Evolutionary conservation across 106 monocot species (phyloP).

Genomic region (Phalaenopsis equestris): DNA sequence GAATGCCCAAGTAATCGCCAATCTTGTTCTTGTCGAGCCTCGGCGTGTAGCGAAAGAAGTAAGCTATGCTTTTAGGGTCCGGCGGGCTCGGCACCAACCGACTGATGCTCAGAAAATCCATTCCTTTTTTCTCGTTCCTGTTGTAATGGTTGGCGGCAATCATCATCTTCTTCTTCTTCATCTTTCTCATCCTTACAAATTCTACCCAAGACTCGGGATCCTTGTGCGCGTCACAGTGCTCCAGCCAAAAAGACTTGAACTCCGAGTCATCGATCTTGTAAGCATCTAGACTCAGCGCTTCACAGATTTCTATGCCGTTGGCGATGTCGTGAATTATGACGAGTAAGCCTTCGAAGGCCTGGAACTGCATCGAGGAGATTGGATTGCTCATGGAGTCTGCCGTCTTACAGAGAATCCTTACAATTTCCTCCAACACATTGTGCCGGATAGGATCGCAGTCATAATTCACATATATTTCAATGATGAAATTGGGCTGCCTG

Average conservation of each 20-base stretch:
- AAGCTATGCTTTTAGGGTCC: conserved; percentile 46
- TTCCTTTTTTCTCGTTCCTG: conserved; percentile 75
- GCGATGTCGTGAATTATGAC: conserved; percentile 54
- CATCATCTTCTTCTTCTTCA: conserved; percentile 55
- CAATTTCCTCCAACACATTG: conserved; percentile 58
- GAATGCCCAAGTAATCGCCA: conserved; percentile 76
- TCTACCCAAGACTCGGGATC: conserved; percentile 49
- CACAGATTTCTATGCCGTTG: conserved; percentile 35
- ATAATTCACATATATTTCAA: conserved; percentile 88
- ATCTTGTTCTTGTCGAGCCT: conserved; percentile 82
- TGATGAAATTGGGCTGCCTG: conserved; percentile 54
- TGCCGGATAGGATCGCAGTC: conserved; percentile 73
- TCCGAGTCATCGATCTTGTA: conserved; percentile 45
- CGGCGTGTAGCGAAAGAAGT: conserved; percentile 76
- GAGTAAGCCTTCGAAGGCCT: conserved; percentile 71
- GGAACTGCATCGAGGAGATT: conserved; percentile 38
- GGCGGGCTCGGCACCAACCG: conserved; percentile 48
- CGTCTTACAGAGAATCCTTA: conserved; percentile 62
- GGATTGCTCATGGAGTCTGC: conserved; percentile 43
- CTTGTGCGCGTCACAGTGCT: conserved; percentile 20
- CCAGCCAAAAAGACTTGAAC: conserved; percentile 59
- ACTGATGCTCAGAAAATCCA: conserved; percentile 41
- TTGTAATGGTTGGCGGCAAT: conserved; percentile 86
- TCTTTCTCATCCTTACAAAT: conserved; percentile 63
- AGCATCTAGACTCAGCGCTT: conserved; percentile 6